These are phyloP conservation scores for Eucalyptus curtisii DNA, from an alignment of 345 rosid species.

Conservation along the genomic window DNA sequence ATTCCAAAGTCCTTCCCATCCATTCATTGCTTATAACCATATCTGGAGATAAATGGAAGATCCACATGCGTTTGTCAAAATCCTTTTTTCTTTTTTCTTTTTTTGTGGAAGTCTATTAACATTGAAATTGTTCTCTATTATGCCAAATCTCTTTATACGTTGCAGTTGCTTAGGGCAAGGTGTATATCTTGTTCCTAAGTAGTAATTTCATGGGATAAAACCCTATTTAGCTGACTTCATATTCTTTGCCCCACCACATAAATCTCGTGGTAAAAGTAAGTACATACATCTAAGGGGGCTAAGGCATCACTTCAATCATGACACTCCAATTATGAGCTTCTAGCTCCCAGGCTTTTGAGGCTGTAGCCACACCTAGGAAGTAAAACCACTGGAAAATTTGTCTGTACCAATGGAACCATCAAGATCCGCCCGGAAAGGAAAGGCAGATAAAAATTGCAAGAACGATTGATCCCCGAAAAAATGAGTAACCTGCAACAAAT, in stretches of 20 bases:
- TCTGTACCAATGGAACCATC: not conserved
- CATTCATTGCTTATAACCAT: not conserved
- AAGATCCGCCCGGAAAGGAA: not conserved
- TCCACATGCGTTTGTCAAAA: not conserved
- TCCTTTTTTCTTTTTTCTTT: not conserved
- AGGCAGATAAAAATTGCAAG: not conserved
- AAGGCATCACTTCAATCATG: not conserved
- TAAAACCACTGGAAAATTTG: not conserved
- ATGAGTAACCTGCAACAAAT: not conserved
- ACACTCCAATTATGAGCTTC: not conserved
- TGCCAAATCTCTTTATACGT: not conserved
- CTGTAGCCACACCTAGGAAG: not conserved
- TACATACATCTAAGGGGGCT: not conserved
- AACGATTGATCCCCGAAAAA: not conserved
- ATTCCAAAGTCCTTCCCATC: not conserved
- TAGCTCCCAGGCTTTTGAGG: not conserved
- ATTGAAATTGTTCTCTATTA: not conserved
- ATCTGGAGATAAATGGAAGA: not conserved
- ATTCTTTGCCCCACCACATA: not conserved
- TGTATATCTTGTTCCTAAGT: not conserved
- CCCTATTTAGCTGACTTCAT: not conserved
- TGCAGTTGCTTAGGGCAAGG: not conserved
- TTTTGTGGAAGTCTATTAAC: not conserved
- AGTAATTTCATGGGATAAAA: not conserved
- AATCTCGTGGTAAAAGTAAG: not conserved